Evolutionary conservation across 2,329 filamentous ascomycete species (phyloP), one percentile per base, ranked within the genome.

Genomic region (Claviceps pazoutovae): DNA sequence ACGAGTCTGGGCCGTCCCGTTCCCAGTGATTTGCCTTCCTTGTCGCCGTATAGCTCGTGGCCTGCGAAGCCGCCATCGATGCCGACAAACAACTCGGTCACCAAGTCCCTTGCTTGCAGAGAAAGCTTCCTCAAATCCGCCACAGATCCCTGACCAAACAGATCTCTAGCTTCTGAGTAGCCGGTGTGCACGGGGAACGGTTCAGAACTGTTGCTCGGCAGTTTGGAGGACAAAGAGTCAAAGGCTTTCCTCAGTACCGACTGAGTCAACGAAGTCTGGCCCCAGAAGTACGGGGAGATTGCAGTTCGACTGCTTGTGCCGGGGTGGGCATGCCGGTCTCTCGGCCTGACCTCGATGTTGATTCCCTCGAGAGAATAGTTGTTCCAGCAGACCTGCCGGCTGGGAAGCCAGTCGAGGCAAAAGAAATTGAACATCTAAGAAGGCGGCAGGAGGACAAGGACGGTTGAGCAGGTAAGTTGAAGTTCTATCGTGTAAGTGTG

Each of bases 201-300:
- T 17, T 46, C 26, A 19, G 19, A n/a, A 13, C 4, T 34, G 11
- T 26, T 30, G 16, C n/a, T 17, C 8, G 2, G 13, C 14, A 4
- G 4, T n/a, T 50, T 37, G 30, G 26, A 36, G 3, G 7, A 16
- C 9, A 36, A 46, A 9, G 13, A 23, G 17, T 23, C 41, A 37
- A 38, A 37, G 4, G 30, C 30, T 34, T 34, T 17, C 30, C 14
- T 38, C 48, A 14, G 42, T 13, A 44, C 14, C 19, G 55, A 23
- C 38, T 53, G 44, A 23, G 48, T 37, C 26, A 51, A 44, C 47
- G 52, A 30, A 41, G 48, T 53, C 36, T 52, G 26, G 36, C 49
- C 52, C 53, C 56, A 58, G 49, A 57, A 56, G 46, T 56, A 51
- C 16, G 47, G 51, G 30, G 51, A 46, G 26, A 56, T 56, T n/a